Evolutionary conservation across 1,139 yeast genomes (phyloP).

Genomic region (Blastobotrys apis): DNA sequence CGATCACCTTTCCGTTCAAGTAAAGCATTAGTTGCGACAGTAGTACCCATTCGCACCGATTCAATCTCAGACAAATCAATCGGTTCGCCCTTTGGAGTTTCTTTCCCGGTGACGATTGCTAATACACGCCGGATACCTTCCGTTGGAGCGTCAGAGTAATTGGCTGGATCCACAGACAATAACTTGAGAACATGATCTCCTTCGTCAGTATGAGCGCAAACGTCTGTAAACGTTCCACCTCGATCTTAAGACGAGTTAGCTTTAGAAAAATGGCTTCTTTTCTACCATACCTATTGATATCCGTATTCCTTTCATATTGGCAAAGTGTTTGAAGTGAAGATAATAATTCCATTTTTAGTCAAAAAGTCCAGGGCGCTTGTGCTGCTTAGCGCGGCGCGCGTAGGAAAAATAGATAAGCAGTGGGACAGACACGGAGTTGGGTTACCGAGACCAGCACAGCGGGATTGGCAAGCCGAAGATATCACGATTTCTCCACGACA

Average conservation of each 20-base stretch:
- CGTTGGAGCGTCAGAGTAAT: slow-evolving; percentile 83
- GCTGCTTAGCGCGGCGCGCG: no score
- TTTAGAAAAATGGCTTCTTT: no score
- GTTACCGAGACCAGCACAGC: no score
- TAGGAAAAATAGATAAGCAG: no score
- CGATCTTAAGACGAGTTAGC: no score
- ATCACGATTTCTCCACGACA: no score
- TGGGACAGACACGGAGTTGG: no score
- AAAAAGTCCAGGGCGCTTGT: no score
- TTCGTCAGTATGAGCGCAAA: slow-evolving; percentile 44
- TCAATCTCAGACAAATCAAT: slow-evolving; percentile 48
- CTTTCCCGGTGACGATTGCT: slow-evolving; percentile 49
- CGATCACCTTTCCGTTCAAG: slow-evolving; percentile 64
- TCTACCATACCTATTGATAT: slow-evolving; percentile 19
- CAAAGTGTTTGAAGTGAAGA: no score
- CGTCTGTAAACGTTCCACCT: slow-evolving; percentile 86
- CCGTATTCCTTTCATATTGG: slow-evolving; percentile 14
- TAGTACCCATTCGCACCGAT: slow-evolving; percentile 72
- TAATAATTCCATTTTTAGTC: no score
- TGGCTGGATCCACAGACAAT: slow-evolving; percentile 80
- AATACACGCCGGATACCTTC: slow-evolving; percentile 82
- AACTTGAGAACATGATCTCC: slow-evolving; percentile 57
- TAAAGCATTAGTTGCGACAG: slow-evolving; percentile 75
- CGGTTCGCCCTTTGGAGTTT: slow-evolving; percentile 43
- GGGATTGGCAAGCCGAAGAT: no score